These are phyloP conservation scores for Dactylonectria estremocensis DNA, from an alignment of 2,329 filamentous ascomycete genomes.

Conservation along the genomic window DNA sequence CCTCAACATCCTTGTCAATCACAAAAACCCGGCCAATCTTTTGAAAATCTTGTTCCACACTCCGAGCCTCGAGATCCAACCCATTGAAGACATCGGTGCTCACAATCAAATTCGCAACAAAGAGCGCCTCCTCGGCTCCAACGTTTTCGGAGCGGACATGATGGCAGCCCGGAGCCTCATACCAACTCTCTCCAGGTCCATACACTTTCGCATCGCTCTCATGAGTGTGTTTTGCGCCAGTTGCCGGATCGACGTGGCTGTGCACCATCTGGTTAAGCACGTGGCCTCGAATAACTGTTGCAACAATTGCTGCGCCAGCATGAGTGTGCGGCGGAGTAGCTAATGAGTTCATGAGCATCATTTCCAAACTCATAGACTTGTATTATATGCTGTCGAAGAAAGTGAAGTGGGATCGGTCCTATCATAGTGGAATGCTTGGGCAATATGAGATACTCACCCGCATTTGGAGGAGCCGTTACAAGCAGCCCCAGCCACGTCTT, in stretches of 20 bases:
- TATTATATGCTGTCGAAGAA: too few relatives aligned
- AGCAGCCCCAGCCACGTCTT: conserved; percentile 33
- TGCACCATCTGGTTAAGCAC: conserved; percentile 38
- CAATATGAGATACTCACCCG: conserved; percentile 9
- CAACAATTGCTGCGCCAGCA: conserved; percentile 29
- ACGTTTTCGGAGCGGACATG: conserved; percentile 38
- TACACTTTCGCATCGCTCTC: conserved; percentile 35
- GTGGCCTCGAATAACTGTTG: conserved; percentile 34
- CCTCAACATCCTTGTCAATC: conserved; percentile 36
- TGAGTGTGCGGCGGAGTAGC: conserved; percentile 37
- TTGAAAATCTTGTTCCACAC: conserved; percentile 25
- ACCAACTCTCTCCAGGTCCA: conserved; percentile 38
- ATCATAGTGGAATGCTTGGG: too few relatives aligned
- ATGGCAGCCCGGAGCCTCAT: conserved; percentile 37
- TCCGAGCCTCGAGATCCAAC: conserved; percentile 21
- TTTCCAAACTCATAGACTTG: too few relatives aligned
- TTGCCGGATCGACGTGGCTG: conserved; percentile 24
- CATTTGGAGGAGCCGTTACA: conserved; percentile 28
- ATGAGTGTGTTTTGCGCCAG: conserved; percentile 19
- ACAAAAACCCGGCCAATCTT: conserved; percentile 32
- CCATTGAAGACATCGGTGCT: conserved; percentile 31
- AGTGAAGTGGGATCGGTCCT: too few relatives aligned
- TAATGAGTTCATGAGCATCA: not conserved
- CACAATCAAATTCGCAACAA: conserved; percentile 35
- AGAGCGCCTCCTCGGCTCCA: conserved; percentile 31